Conservation (phyloP, 1,139 yeast genomes). For the Suhomyces anneliseae region DNA sequence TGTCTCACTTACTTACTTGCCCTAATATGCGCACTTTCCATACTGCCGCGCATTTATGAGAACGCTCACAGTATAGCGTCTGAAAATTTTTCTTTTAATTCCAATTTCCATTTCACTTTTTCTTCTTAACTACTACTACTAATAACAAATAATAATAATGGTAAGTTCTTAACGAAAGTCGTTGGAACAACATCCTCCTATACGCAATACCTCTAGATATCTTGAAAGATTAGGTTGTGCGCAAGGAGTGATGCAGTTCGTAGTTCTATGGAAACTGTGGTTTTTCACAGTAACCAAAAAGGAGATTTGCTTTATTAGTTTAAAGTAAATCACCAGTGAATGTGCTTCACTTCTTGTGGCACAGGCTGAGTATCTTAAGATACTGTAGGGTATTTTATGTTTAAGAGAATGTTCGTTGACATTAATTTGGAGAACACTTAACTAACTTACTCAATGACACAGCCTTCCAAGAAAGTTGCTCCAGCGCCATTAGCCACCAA, state of each 20-base stretch:
- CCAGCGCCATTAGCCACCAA: conserved; percentile 52
- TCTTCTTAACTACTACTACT: conserved; percentile 1
- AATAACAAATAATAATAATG: conserved; percentile 18
- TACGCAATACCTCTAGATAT: conserved; percentile 18
- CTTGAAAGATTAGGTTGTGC: conserved; percentile 29
- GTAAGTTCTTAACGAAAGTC: conserved; percentile 28
- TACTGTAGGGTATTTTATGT: conserved; percentile 42
- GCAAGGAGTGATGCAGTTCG: conserved; percentile 35
- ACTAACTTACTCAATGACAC: conserved; percentile 67
- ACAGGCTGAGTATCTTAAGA: conserved; percentile 48
- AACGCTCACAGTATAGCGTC: background rate
- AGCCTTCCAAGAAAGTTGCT: conserved; percentile 56
- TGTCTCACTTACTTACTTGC: background rate
- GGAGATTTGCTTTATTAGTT: background rate
- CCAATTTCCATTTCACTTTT: background rate
- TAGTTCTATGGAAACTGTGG: conserved; percentile 1
- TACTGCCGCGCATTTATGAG: background rate
- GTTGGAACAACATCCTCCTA: conserved; percentile 33
- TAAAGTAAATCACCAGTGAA: conserved; percentile 14
- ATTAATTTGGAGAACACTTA: conserved; percentile 29
- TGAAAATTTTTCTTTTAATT: conserved; percentile 2
- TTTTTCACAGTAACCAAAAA: background rate
- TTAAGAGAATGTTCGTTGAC: conserved; percentile 31
- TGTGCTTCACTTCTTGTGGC: conserved; percentile 44
- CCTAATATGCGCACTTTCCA: background rate